A percentile compares a stretch with the other conserved stretches of the same genome.
These are phyloP conservation scores for Camelina sativa DNA, from an alignment of 345 rosid species.

Conservation along the genomic window DNA sequence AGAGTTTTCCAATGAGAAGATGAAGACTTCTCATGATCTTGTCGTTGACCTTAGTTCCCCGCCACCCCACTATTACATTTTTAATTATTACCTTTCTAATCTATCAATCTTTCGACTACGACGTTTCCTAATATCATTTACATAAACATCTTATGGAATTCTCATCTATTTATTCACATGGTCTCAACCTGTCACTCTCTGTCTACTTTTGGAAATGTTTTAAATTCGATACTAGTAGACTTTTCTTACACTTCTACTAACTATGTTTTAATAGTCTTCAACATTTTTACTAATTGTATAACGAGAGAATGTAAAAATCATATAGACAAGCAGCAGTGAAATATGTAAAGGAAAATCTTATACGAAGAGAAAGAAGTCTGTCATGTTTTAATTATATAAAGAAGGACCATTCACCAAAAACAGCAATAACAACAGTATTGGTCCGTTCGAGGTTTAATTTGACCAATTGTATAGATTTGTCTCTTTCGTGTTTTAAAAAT, in stretches of 20 bases:
- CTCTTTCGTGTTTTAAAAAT: conserved; percentile 42
- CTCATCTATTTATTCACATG: conserved; percentile 32
- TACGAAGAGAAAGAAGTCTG: conserved; percentile 15
- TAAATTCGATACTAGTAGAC: conserved; percentile 27
- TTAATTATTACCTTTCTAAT: not conserved
- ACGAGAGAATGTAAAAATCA: conserved; percentile 6
- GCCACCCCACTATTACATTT: conserved; percentile 32
- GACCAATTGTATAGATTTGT: conserved; percentile 44
- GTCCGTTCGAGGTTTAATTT: conserved; percentile 46
- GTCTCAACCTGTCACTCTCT: conserved; percentile 37
- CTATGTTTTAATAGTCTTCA: conserved; percentile 17
- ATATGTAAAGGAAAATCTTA: not conserved
- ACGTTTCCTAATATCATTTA: conserved; percentile 19
- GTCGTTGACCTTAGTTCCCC: conserved; percentile 39
- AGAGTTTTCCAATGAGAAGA: conserved; percentile 43
- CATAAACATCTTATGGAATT: conserved; percentile 17
- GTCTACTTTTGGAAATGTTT: conserved; percentile 39
- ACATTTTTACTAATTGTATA: not conserved
- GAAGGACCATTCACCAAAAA: conserved; percentile 47
- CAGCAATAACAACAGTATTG: conserved; percentile 43
- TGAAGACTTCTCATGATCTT: conserved; percentile 41
- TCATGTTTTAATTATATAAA: conserved; percentile 24
- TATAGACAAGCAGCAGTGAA: not conserved
- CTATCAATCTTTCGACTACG: conserved; percentile 32
- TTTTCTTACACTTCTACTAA: conserved; percentile 40